Conservation (phyloP, 352 stramenopile species). For the Globisporangium spiculum region DNA sequence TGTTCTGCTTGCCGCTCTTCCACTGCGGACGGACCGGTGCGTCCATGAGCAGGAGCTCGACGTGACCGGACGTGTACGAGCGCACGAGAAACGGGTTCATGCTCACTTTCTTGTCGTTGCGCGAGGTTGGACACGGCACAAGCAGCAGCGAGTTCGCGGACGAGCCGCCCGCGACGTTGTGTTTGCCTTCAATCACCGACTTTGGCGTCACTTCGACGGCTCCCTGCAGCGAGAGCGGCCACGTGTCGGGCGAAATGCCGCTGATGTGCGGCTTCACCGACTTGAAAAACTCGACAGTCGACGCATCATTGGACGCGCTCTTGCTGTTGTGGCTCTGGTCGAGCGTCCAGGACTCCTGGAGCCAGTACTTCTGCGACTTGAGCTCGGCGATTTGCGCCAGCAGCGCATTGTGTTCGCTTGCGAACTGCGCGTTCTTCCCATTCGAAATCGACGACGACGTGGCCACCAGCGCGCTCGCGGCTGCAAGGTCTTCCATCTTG, state of each 20-base stretch:
- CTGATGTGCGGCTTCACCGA: slow-evolving; percentile 61
- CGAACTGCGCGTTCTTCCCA: neutral
- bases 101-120: slow-evolving; percentile 29
- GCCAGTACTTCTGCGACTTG: slow-evolving; percentile 85
- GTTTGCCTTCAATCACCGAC: slow-evolving; percentile 58
- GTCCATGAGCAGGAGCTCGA: slow-evolving; percentile 73
- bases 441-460: neutral
- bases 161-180: slow-evolving; percentile 36
- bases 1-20: slow-evolving; percentile 29
- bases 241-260: slow-evolving; percentile 71
- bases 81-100: slow-evolving; percentile 58
- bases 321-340: slow-evolving; percentile 10
- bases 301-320: neutral
- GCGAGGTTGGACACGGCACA: slow-evolving; percentile 38
- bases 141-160: slow-evolving; percentile 49
- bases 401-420: slow-evolving; percentile 21
- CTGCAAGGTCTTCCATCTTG: slow-evolving; percentile 26
- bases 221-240: slow-evolving; percentile 71
- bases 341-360: slow-evolving; percentile 57
- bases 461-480: neutral
- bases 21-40: slow-evolving; percentile 57
- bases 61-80: slow-evolving; percentile 69
- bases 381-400: slow-evolving; percentile 49
- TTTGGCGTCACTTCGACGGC: slow-evolving; percentile 53
- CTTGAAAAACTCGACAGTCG: slow-evolving; percentile 27